These are phyloP conservation scores for Wickerhamomyces ciferrii DNA, from an alignment of 805 yeast species.

Conservation along the genomic window DNA sequence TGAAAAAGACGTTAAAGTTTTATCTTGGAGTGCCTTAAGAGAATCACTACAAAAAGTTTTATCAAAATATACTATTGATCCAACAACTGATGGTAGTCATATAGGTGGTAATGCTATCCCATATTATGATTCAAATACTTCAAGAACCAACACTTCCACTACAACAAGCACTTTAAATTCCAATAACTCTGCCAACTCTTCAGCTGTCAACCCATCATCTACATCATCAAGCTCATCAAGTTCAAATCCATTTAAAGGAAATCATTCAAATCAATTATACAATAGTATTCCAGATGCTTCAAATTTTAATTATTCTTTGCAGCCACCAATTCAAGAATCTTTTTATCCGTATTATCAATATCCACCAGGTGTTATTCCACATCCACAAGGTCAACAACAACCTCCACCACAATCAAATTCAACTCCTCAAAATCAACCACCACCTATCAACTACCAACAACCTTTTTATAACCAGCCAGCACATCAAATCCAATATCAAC, in stretches of 20 bases:
- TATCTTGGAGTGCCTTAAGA: slow-evolving; percentile 49
- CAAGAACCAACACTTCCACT: background rate
- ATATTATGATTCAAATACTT: background rate
- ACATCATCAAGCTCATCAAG: background rate
- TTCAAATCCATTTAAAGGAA: background rate
- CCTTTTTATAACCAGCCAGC: background rate
- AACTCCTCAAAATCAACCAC: background rate
- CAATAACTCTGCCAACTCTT: background rate
- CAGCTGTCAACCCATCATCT: background rate
- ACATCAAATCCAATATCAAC: background rate
- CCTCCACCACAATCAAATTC: background rate
- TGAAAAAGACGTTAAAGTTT: slow-evolving; percentile 66
- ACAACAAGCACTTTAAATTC: background rate
- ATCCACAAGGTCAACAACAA: background rate
- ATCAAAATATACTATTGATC: slow-evolving; percentile 40
- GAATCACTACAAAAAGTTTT: slow-evolving; percentile 53
- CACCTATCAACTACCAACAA: background rate
- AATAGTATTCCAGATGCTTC: background rate
- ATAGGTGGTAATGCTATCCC: background rate
- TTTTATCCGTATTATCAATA: background rate
- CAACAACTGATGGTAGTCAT: slow-evolving; percentile 1
- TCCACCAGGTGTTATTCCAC: background rate
- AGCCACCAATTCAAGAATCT: background rate
- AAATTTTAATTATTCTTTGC: background rate
- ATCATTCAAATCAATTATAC: background rate